Conservation (phyloP, 345 rosid species). For the Microthlaspi erraticum region DNA sequence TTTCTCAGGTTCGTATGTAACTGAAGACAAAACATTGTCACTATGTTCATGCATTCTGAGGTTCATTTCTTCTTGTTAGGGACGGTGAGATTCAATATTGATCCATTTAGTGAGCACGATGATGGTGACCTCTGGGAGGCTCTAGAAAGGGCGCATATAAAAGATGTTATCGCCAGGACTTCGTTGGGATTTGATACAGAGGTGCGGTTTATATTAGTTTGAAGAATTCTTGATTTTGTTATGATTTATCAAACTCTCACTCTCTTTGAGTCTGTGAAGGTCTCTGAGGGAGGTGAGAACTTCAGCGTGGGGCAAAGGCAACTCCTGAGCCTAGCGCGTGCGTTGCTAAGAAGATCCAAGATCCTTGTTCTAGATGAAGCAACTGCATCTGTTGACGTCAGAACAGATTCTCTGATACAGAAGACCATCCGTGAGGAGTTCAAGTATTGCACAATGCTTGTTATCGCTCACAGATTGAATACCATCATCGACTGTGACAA, state of each 20-base stretch:
- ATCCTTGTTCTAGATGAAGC: slow-evolving; percentile 97
- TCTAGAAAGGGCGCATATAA: slow-evolving; percentile 81
- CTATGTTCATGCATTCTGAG: slow-evolving; percentile 4
- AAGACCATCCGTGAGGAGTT: slow-evolving; percentile 91
- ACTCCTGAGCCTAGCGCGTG: slow-evolving; percentile 88
- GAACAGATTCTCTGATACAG: slow-evolving; percentile 87
- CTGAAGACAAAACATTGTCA: background rate
- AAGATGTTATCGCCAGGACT: slow-evolving; percentile 75
- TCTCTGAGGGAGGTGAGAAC: slow-evolving; percentile 88
- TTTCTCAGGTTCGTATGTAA: slow-evolving; percentile 68
- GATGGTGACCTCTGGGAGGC: slow-evolving; percentile 98
- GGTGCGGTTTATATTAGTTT: slow-evolving; percentile 48
- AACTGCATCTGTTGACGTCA: slow-evolving; percentile 93
- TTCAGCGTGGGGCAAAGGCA: slow-evolving; percentile 96
- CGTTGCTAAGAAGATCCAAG: slow-evolving; percentile 82
- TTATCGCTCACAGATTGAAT: slow-evolving; percentile 92
- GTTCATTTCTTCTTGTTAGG: slow-evolving; percentile 52
- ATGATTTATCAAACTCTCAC: slow-evolving; percentile 17
- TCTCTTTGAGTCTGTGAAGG: slow-evolving; percentile 48
- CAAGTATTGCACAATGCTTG: slow-evolving; percentile 81
- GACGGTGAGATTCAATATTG: slow-evolving; percentile 86
- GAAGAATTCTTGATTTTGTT: background rate
- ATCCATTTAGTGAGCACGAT: slow-evolving; percentile 82
- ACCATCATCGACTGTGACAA: slow-evolving; percentile 83
- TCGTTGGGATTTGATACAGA: slow-evolving; percentile 71